A percentile compares a stretch with the other conserved stretches of the same genome.
phyloP scores from a whole-genome alignment of 2,329 filamentous ascomycete genomes.

The Neurospora sp. region DNA sequence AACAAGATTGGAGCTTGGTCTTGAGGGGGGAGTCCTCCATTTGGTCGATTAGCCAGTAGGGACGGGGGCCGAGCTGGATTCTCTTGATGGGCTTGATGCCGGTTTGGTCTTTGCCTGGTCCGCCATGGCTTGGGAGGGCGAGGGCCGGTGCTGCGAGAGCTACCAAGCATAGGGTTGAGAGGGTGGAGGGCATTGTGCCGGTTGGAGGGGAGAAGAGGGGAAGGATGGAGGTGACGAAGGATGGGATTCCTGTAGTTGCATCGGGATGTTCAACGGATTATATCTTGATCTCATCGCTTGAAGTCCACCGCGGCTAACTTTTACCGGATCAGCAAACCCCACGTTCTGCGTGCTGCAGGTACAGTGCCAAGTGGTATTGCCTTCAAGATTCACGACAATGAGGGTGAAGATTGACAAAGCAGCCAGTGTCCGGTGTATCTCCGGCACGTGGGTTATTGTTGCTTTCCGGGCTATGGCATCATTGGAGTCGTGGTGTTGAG shows the following conservation, averaged over 20 bases:
- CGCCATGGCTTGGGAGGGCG: neutral
- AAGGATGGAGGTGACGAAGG: neutral
- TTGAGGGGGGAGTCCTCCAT: constrained; percentile 53
- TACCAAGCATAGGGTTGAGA: constrained; percentile 1
- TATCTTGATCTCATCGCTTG: neutral
- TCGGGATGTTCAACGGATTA: neutral
- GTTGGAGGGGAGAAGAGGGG: neutral
- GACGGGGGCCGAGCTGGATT: constrained; percentile 52
- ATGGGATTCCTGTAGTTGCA: neutral
- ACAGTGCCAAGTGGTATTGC: neutral
- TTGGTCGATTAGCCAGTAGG: constrained; percentile 53
- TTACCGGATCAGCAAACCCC: neutral
- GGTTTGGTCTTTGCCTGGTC: neutral
- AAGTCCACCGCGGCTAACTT: neutral
- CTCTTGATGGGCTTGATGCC: constrained; percentile 26
- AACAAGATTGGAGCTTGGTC: constrained; percentile 47
- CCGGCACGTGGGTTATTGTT: neutral
- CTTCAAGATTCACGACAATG: neutral
- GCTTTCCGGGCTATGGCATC: neutral
- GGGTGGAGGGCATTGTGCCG: neutral
- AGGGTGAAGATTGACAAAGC: neutral
- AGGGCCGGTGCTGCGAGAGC: neutral
- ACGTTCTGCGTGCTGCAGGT: neutral
- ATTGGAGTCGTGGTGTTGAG: neutral
- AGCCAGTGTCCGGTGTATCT: neutral